These are phyloP conservation scores for Backusella macrospora DNA, from an alignment of 192 early-diverging fungal genomes.

Conservation along the genomic window DNA sequence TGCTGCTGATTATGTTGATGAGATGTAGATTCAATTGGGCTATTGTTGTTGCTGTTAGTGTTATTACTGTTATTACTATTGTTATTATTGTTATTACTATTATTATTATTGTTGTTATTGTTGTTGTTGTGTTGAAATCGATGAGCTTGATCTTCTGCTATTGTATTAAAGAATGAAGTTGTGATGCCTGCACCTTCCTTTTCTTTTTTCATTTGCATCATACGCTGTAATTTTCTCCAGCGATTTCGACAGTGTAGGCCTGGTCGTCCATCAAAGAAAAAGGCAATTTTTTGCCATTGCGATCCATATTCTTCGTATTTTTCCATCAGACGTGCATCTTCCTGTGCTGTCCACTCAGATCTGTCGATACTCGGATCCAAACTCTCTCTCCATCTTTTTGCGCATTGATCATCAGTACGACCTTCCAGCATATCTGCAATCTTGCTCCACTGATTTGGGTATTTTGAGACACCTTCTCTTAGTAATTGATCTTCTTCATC, in stretches of 20 bases:
- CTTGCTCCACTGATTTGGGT: constrained; percentile 81
- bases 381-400: constrained; percentile 87
- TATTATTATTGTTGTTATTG: not conserved
- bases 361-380: constrained; percentile 82
- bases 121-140: constrained; percentile 4
- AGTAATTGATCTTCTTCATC: constrained; percentile 76
- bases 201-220: constrained; percentile 41
- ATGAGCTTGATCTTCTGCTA: constrained; percentile 7
- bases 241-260: constrained; percentile 80
- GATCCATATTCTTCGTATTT: constrained; percentile 69
- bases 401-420: constrained; percentile 87
- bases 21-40: not conserved
- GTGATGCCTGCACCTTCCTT: not conserved
- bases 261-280: constrained; percentile 72
- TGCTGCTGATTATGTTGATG: not conserved
- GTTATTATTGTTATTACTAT: not conserved
- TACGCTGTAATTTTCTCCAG: constrained; percentile 76
- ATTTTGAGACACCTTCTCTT: constrained; percentile 66
- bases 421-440: constrained; percentile 79
- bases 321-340: constrained; percentile 62
- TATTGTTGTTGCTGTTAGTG: not conserved
- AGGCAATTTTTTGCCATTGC: constrained; percentile 81
- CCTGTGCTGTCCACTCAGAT: constrained; percentile 69
- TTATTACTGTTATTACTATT: not conserved
- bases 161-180: constrained; percentile 16